Conservation (phyloP, 208 protist species). For the Trypanosoma lewisi region DNA sequence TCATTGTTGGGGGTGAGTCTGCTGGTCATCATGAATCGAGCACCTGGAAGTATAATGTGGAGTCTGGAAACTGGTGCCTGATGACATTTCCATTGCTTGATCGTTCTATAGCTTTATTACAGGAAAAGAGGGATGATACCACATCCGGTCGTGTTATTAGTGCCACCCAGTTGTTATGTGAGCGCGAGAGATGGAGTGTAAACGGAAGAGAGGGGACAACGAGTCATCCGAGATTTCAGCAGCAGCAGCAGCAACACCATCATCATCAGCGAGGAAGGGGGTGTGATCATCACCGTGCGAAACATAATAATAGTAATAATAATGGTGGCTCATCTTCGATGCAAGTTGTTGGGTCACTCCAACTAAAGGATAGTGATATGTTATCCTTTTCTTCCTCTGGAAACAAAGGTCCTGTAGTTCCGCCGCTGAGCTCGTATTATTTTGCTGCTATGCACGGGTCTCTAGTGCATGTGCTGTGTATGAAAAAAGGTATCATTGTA, state of each 20-base stretch:
- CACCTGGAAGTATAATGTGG: constrained; percentile 44
- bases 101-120: constrained; percentile 13
- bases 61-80: constrained; percentile 38
- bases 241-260: too few relatives aligned
- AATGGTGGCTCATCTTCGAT: neutral
- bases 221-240: too few relatives aligned
- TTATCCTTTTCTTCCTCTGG: neutral
- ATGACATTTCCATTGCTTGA: constrained; percentile 47
- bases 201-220: neutral
- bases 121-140: neutral
- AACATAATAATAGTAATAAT: neutral
- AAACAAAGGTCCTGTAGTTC: neutral
- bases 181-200: constrained; percentile 10
- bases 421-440: constrained; percentile 20
- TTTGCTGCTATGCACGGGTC: constrained; percentile 60
- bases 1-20: constrained; percentile 64
- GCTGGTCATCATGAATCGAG: constrained; percentile 39
- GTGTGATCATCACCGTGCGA: too few relatives aligned
- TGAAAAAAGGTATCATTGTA: constrained; percentile 16
- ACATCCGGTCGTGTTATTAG: constrained; percentile 8
- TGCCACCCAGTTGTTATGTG: constrained; percentile 26
- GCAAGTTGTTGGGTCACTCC: neutral
- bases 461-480: constrained; percentile 31
- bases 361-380: neutral
- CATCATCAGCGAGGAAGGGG: too few relatives aligned